A percentile compares a stretch with the other conserved stretches of the same genome.
These are phyloP conservation scores for Podochytrium sp. DNA, from an alignment of 192 early-diverging fungal genomes.

Conservation along the genomic window DNA sequence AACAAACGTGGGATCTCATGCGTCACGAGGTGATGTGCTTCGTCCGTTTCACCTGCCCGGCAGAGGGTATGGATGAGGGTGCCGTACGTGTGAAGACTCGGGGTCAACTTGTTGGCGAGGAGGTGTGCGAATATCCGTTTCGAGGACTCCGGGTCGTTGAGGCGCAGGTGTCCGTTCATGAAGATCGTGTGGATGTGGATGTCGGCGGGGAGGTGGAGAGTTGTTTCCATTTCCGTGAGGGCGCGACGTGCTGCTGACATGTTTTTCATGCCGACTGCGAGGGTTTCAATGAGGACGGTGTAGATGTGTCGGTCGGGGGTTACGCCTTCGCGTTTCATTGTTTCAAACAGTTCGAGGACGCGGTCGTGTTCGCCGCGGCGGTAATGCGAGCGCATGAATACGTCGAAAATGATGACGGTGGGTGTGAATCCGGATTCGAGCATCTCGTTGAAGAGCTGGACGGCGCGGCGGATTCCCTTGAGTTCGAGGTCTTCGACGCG, in stretches of 20 bases:
- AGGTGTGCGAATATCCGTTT: constrained; percentile 7
- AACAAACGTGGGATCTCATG: constrained; percentile 16
- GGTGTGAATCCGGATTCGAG: not conserved
- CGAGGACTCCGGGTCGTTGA: not conserved
- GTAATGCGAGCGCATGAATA: constrained; percentile 14
- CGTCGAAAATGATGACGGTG: not conserved
- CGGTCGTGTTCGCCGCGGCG: not conserved
- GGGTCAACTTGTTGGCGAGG: not conserved
- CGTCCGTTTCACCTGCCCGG: constrained; percentile 8
- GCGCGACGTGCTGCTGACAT: not conserved
- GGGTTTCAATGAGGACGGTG: constrained; percentile 16
- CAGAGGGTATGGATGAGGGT: constrained; percentile 1
- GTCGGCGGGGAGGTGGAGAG: not conserved
- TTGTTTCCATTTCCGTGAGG: not conserved
- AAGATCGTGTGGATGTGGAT: constrained; percentile 20
- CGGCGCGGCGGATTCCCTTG: not conserved
- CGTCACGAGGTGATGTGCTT: not conserved
- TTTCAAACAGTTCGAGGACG: not conserved
- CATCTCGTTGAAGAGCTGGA: not conserved
- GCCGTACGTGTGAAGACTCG: constrained; percentile 2
- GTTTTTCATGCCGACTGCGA: not conserved
- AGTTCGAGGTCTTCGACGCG: not conserved
- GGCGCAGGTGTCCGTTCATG: constrained; percentile 11
- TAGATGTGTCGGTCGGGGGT: not conserved
- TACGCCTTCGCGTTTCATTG: not conserved